Base-by-base conservation (phyloP, 164 flowering plant species). In the Magnolia changhungtana region DNA sequence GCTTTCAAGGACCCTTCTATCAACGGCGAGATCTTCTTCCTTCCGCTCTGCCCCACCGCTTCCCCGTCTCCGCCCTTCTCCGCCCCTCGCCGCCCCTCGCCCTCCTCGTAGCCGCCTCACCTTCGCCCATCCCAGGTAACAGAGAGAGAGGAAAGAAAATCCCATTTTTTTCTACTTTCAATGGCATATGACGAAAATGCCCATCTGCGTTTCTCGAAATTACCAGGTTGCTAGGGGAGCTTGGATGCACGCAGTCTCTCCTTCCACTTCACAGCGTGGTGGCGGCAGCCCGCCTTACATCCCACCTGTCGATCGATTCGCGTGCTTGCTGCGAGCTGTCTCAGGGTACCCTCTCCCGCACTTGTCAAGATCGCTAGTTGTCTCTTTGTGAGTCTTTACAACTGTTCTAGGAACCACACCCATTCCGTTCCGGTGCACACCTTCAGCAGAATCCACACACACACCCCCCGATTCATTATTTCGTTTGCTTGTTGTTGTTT, bases 341-440 rank as follows among this genome's bases (percentile, higher is more conserved):
- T 78, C 90, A 93, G 82, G 97, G 98, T 95, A 93, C 93, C 97
- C 87, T 92, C 86, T 78, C 88, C 85, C 90, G 93, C 77, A 81
- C 96, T 95, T 95, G 97, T 95, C 97, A 86, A 84, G 97, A 95
- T 93, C 95, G 96, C 94, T 95, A 92, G 79, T 91, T 84, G 85
- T 89, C 76, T 84, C 88, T 90, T 91, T 87, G 96, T 91, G 92
- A 90, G 96, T 92, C 87, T 87, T 55, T 86, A 23, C n/a, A 37
- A 27, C 23, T 67, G 70, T 50, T 69, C 21, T 69, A 16, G 51
- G 67, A 70, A 75, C 72, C 37, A 74, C 19, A 55, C 13, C 61
- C 61, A 55, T 55, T 55, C 13, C 61, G 18, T 55, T 11, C 4
- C 1, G 71, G 29, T 55, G 18, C 29, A 27, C 29, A 1, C 29